Evolutionary conservation across 768 basidiomycete genomes (phyloP), one percentile per base, ranked within the genome.

Genomic region (Peribolospora kevripleyi): DNA sequence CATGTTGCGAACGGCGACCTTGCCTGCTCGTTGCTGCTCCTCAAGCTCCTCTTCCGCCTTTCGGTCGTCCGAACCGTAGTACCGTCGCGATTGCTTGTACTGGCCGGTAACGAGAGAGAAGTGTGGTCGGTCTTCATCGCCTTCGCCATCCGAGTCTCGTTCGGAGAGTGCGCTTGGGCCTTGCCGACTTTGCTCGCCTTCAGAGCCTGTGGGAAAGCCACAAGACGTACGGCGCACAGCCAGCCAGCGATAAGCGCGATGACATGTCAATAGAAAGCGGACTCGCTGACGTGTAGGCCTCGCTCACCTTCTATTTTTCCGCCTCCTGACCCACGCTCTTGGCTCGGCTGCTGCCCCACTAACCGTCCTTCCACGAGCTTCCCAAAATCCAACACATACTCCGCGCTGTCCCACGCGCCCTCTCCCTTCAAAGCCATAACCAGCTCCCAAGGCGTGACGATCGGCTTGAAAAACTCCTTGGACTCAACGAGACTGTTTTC

Each of bases 361-460:
- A 41, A 66, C 64, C 62, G 10, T 40, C 8, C 13, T 54, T 61
- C 38, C 14, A 64, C 46, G 3, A 66, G 64, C 48, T 71, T 71
- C 6, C 72, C 75, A 58, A 91, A 82, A 62, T 90, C 80, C 8
- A 93, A 71, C 5, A 85, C 73, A 65, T 91, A 90, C 59, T 65
- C 65, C 45, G 64, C 52, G 46, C 68, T 61, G 54, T 63, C 46
- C 63, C 62, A 61, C 48, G 66, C 75, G 56, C 74, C 76, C 52
- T 80, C 76, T 1, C 73, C 71, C 55, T 76, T 75, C 8, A 97
- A 71, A 0, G 88, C 85, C 3, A 90, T 67, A 59, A 81, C 76
- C 13, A 93, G 72, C 64, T 98, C 93, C 65, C 78, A 91, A 0
- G 93, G 93, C 0, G 91, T 95, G 39, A 98, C 73, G 49, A 98